Conservation (phyloP, 306 rosid species). For the Leucaena leucocephala region DNA sequence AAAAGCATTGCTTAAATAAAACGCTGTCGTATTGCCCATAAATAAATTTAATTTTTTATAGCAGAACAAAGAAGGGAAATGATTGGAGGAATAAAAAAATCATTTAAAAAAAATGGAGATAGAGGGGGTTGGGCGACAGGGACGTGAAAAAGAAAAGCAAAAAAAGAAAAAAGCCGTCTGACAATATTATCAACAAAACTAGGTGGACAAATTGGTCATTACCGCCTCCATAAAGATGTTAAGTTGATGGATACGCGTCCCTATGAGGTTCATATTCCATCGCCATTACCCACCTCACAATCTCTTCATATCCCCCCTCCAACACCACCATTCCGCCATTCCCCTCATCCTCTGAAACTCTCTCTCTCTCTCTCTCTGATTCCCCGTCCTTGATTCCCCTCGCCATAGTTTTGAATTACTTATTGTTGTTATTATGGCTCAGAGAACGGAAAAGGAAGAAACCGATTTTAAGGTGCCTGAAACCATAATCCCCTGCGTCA, state of each 20-base stretch:
- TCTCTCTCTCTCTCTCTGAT: background rate
- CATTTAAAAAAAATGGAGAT: too few species aligned
- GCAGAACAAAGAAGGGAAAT: background rate
- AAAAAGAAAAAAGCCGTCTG: background rate
- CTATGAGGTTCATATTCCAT: conserved; percentile 71
- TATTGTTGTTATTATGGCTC: conserved; percentile 50
- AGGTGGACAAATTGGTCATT: conserved; percentile 57
- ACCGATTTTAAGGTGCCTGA: conserved; percentile 86
- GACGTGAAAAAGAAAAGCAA: background rate
- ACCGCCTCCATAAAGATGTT: conserved; percentile 38
- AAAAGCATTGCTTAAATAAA: too few species aligned
- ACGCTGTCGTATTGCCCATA: too few species aligned
- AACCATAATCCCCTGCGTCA: conserved; percentile 64
- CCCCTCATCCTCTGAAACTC: background rate
- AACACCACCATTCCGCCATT: conserved; percentile 12
- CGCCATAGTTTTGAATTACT: background rate
- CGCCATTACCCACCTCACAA: conserved; percentile 68
- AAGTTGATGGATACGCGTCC: conserved; percentile 78
- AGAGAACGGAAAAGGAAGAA: conserved; percentile 76
- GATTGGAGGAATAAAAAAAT: background rate
- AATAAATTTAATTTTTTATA: too few species aligned
- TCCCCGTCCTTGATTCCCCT: background rate
- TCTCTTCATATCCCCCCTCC: conserved; percentile 47
- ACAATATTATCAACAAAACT: background rate
- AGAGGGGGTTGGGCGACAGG: background rate